Percentiles rank a stretch among this genome's conserved stretches.
These are phyloP conservation scores for Cyberlindnera euphorbiae DNA, from an alignment of 805 yeast genomes.

Conservation along the genomic window DNA sequence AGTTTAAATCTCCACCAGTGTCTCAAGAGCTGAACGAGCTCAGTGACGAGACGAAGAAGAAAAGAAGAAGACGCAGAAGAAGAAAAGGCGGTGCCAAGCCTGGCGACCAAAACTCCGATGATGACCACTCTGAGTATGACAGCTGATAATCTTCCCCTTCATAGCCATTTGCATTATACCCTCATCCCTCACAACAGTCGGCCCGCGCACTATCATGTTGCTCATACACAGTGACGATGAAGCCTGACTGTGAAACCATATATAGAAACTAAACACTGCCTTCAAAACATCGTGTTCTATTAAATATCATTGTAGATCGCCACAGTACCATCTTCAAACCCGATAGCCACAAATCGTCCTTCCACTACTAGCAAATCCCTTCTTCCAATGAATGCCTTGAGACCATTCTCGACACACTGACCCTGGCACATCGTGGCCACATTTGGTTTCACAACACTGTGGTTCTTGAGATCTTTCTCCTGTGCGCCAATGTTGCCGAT, in stretches of 20 bases:
- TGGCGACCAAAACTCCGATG: not conserved
- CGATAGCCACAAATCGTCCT: constrained; percentile 37
- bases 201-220: too few relatives aligned
- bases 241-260: too few relatives aligned
- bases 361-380: constrained; percentile 20
- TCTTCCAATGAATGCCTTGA: constrained; percentile 11
- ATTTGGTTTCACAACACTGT: constrained; percentile 25
- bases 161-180: not conserved
- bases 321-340: constrained; percentile 53
- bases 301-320: constrained; percentile 30
- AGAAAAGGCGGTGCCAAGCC: constrained; percentile 1
- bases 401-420: not conserved
- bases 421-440: constrained; percentile 20
- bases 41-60: constrained; percentile 7
- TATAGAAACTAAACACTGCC: too few relatives aligned
- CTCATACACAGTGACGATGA: too few relatives aligned
- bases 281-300: not conserved
- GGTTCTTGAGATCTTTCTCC: constrained; percentile 24
- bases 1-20: not conserved
- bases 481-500: constrained; percentile 24
- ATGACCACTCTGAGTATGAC: constrained; percentile 6
- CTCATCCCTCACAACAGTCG: too few relatives aligned
- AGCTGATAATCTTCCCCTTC: not conserved
- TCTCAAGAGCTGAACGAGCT: not conserved
- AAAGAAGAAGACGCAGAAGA: constrained; percentile 15